Base-by-base conservation (phyloP, 2,329 filamentous ascomycete species). In the Botrytis tulipae region DNA sequence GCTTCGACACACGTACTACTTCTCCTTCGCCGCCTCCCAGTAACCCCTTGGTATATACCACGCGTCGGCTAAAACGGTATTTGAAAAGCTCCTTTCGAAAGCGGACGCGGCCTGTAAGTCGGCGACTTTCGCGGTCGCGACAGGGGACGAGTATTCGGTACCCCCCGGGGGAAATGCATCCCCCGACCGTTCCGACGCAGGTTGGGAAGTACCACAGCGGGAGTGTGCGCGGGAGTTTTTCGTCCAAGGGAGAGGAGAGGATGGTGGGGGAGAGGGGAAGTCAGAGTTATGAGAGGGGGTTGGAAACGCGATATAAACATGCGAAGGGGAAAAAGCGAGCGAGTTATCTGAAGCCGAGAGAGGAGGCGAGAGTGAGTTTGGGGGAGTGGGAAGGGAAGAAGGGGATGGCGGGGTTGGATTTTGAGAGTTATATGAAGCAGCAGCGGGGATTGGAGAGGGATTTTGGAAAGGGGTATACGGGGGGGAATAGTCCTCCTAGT, bases 141-240 rank as follows among this genome's bases (percentile, higher is more conserved):
- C 20, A 25, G 29, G 66, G 66, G 4, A 57, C 35, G 2, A 68
- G 16, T 8, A 22, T 68, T 10, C 35, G 5, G 1, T 68, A 68
- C 18, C 66, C 66, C 0, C 66, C 66, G 2, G 48, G 66, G 14
- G 48, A 68, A 8, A 32, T 68, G 35, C 48, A 68, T 42, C 48
- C 66, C 4, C 10, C 48, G 48, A 42, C 37, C 1, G n/a, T 71
- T 9, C 69, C 54, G 3, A 70, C 68, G 2, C 68, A 70, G 42
- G 54, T 71, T 9, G 69, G 69, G 8, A 71, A 71, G 16, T 71
- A 71, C 14, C 57, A 48, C 20, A n/a, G 42, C 14, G 69, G 69
- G 22, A 71, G 69, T 9, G 69, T 71, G 42, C 60, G 40, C 44
- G 65, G 65, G 46, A 68, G 65, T 25, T 4, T 57, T 37, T 46